Conservation (phyloP, 1,139 yeast species). For the Hanseniaspora sp. region DNA sequence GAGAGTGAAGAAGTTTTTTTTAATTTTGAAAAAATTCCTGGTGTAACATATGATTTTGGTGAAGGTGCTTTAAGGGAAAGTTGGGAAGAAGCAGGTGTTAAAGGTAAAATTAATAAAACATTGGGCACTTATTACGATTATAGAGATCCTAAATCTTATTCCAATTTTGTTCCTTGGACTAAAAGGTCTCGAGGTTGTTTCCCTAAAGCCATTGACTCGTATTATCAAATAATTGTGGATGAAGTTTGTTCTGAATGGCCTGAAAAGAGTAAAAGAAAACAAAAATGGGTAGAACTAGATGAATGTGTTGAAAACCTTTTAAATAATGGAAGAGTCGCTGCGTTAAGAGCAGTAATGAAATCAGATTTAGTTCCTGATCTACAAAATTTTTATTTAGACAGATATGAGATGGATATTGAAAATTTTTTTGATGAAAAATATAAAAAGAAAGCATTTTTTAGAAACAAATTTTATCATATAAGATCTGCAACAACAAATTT, state of each 20-base stretch:
- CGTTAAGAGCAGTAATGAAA: slow-evolving; percentile 5
- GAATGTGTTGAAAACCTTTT: slow-evolving; percentile 1
- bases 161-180: slow-evolving; percentile 1
- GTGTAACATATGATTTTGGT: slow-evolving; percentile 26
- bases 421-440: background rate
- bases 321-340: slow-evolving; percentile 8
- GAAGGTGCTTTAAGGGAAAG: slow-evolving; percentile 71
- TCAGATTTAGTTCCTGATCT: slow-evolving; percentile 6
- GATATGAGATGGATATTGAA: background rate
- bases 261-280: slow-evolving; percentile 3
- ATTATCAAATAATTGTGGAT: slow-evolving; percentile 7
- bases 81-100: slow-evolving; percentile 96
- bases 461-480: background rate
- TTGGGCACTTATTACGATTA: background rate
- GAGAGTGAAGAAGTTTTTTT: background rate
- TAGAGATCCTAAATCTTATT: background rate
- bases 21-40: slow-evolving; percentile 1
- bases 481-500: background rate
- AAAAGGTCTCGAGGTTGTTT: background rate
- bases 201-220: slow-evolving; percentile 2
- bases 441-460: background rate
- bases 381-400: background rate
- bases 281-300: slow-evolving; percentile 1
- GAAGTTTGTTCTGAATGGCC: slow-evolving; percentile 8
- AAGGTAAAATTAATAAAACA: slow-evolving; percentile 42